These are phyloP conservation scores for Mrakia gelida DNA, from an alignment of 768 basidiomycete species.

Conservation along the genomic window DNA sequence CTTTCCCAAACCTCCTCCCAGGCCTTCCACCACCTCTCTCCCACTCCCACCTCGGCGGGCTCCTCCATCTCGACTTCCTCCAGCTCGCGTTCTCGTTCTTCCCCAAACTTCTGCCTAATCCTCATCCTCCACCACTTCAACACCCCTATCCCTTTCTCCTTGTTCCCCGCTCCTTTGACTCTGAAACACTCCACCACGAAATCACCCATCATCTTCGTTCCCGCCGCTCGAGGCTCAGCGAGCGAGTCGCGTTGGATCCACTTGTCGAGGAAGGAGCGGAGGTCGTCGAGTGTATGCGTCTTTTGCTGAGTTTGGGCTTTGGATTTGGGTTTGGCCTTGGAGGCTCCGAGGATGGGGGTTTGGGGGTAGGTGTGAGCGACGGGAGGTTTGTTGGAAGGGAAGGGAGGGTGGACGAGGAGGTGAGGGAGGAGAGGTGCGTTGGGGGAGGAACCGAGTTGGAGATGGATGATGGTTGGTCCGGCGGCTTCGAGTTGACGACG, in stretches of 20 bases:
- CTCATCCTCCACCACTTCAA: constrained; percentile 21
- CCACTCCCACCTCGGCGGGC: background rate
- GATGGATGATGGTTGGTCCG: background rate
- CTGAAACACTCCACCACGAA: constrained; percentile 17
- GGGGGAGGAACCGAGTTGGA: background rate
- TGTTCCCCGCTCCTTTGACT: constrained; percentile 9
- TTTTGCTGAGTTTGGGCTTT: no score
- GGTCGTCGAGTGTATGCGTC: constrained; percentile 1
- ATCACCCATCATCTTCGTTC: constrained; percentile 4
- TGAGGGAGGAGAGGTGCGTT: background rate
- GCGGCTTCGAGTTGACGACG: no score
- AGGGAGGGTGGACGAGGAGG: background rate
- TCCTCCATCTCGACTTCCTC: background rate
- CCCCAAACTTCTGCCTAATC: constrained; percentile 7
- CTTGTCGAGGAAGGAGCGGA: background rate
- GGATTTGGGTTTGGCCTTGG: background rate
- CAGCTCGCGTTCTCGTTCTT: background rate
- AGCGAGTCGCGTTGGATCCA: constrained; percentile 6
- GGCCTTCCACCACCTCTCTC: constrained; percentile 21
- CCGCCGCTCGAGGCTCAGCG: background rate
- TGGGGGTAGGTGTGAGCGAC: background rate
- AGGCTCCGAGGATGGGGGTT: constrained; percentile 13
- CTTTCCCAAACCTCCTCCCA: background rate
- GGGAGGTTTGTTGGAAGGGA: background rate
- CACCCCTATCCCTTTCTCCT: constrained; percentile 12